Evolutionary conservation across 2,329 filamentous ascomycete genomes (phyloP).

Genomic region (Aspergillus fijiensis): DNA sequence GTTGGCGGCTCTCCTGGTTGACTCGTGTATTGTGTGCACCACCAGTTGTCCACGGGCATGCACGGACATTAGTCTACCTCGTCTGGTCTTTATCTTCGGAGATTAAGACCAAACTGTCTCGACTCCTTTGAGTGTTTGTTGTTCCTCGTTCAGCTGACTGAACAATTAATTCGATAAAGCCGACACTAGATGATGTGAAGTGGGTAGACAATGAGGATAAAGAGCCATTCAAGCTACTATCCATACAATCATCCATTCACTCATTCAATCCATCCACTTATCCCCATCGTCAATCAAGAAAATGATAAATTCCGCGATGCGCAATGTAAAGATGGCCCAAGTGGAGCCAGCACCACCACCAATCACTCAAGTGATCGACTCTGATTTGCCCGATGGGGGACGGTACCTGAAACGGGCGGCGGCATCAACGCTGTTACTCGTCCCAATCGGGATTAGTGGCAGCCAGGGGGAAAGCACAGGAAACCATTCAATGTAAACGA

Average conservation of each 20-base stretch:
- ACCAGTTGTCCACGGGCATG: too few species aligned
- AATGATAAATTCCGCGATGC: background rate
- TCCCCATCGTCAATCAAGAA: background rate
- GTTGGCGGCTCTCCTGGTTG: background rate
- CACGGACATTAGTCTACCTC: too few species aligned
- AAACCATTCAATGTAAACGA: background rate
- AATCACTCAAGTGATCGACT: background rate
- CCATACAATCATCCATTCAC: background rate
- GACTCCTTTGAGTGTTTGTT: background rate
- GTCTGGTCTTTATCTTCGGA: background rate
- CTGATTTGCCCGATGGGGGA: slow-evolving; percentile 2
- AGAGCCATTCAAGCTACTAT: background rate
- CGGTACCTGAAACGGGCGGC: slow-evolving; percentile 16
- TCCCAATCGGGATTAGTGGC: slow-evolving; percentile 5
- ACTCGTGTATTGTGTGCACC: background rate
- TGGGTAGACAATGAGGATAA: background rate
- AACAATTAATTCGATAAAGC: background rate
- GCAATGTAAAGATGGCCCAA: background rate
- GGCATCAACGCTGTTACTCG: slow-evolving; percentile 1
- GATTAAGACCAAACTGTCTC: background rate
- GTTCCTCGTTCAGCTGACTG: too few species aligned
- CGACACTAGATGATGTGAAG: background rate
- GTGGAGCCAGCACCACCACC: slow-evolving; percentile 1
- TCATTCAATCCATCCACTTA: background rate
- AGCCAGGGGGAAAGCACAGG: slow-evolving; percentile 4